Conservation (phyloP, 306 rosid species). For the Ammopiptanthus mongolicus region DNA sequence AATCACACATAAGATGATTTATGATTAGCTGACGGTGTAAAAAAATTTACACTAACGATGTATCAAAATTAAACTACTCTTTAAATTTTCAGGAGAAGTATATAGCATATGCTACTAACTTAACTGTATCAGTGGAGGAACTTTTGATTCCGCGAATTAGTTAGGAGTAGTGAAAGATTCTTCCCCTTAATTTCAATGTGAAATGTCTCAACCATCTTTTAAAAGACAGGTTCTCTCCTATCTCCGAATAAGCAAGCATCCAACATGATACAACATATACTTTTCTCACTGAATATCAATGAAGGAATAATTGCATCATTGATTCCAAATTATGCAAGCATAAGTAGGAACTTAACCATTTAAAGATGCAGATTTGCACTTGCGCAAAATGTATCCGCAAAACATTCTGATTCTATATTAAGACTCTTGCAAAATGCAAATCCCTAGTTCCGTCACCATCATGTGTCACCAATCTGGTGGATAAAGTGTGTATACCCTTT, state of each 20-base stretch:
- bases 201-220: neutral
- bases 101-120: no score
- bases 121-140: neutral
- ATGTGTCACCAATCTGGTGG: conserved; percentile 1
- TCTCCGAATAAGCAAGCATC: conserved; percentile 18
- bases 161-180: neutral
- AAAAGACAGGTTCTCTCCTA: conserved; percentile 18
- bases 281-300: neutral
- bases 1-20: no score
- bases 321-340: conserved; percentile 23
- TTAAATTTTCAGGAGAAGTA: no score
- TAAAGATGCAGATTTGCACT: conserved; percentile 18
- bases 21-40: no score
- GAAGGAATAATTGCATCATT: conserved; percentile 16
- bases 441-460: neutral
- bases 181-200: neutral
- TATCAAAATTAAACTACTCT: no score
- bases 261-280: conserved; percentile 2
- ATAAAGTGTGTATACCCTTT: neutral
- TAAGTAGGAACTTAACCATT: neutral
- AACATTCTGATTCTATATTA: conserved; percentile 28
- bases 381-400: neutral
- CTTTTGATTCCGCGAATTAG: neutral
- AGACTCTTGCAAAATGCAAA: neutral
- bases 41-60: no score